phyloP scores from a whole-genome alignment of 169 alveolate species.

The Plasmodium ovale region DNA sequence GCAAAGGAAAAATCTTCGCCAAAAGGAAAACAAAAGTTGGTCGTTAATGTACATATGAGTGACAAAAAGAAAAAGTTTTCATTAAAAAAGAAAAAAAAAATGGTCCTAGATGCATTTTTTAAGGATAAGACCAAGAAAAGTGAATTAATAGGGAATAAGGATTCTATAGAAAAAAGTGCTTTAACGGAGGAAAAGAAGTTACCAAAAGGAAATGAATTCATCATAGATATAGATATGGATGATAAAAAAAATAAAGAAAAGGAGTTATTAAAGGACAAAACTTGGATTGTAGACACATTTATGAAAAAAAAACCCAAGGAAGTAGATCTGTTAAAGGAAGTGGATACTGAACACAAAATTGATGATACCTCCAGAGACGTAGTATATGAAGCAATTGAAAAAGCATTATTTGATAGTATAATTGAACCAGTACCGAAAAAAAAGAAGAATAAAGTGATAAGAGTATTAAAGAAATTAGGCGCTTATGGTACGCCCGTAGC shows the following conservation, averaged over 20 bases:
- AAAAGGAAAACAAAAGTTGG: slow-evolving; percentile 5
- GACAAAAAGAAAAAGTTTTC: background rate
- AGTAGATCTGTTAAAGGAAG: background rate
- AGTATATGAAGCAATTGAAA: background rate
- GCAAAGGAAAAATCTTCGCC: background rate
- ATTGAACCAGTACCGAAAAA: background rate
- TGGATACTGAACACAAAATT: background rate
- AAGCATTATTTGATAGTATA: background rate
- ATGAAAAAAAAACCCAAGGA: background rate
- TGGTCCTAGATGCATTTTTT: background rate
- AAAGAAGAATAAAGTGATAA: background rate
- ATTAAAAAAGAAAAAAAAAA: background rate
- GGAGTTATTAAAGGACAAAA: background rate
- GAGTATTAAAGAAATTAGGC: background rate
- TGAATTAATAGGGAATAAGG: background rate
- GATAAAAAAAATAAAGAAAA: slow-evolving; percentile 2
- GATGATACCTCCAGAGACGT: background rate
- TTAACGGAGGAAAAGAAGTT: background rate
- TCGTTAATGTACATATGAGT: slow-evolving; percentile 15
- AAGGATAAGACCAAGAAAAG: background rate
- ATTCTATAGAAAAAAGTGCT: background rate
- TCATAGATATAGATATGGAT: background rate
- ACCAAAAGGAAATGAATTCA: background rate
- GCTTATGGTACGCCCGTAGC: background rate
- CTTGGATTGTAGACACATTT: background rate